phyloP scores from a whole-genome alignment of 768 basidiomycete genomes.

The Pleurotus djamor region DNA sequence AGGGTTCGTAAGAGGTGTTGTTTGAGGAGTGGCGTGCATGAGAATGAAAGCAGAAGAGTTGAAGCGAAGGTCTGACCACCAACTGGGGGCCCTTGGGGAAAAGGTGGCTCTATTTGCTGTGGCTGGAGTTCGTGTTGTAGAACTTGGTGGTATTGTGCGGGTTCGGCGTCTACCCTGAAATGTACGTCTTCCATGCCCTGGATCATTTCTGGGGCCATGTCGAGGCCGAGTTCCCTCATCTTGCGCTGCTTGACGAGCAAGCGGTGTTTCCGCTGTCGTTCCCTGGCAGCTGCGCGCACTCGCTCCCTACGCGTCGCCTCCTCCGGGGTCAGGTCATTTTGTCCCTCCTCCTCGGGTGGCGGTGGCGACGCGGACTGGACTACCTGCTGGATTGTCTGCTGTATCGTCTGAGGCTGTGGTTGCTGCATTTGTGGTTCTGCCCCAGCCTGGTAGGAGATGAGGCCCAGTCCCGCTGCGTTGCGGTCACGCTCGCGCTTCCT shows the following conservation, averaged over 20 bases:
- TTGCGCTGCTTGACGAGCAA: conserved; percentile 76
- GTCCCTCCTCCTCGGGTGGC: conserved; percentile 15
- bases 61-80: conserved; percentile 82
- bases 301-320: conserved; percentile 68
- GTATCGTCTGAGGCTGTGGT: conserved; percentile 19
- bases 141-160: conserved; percentile 43
- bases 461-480: conserved; percentile 32
- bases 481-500: conserved; percentile 76
- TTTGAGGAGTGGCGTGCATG: conserved; percentile 71
- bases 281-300: conserved; percentile 73
- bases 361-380: conserved; percentile 19
- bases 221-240: conserved; percentile 78
- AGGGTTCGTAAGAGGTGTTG: conserved; percentile 71
- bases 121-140: conserved; percentile 39
- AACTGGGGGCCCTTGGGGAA: conserved; percentile 52
- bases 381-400: conserved; percentile 27
- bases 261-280: conserved; percentile 83
- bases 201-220: conserved; percentile 76
- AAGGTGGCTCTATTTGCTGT: conserved; percentile 51
- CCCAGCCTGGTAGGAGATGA: conserved; percentile 35
- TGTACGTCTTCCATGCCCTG: conserved; percentile 65
- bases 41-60: conserved; percentile 72
- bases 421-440: conserved; percentile 22
- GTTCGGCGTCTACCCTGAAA: conserved; percentile 49
- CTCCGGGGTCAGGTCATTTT: conserved; percentile 49